A percentile compares a stretch with the other conserved stretches of the same genome.
phyloP scores from a whole-genome alignment of 441 rosid species.

The Bruguiera hainesii region DNA sequence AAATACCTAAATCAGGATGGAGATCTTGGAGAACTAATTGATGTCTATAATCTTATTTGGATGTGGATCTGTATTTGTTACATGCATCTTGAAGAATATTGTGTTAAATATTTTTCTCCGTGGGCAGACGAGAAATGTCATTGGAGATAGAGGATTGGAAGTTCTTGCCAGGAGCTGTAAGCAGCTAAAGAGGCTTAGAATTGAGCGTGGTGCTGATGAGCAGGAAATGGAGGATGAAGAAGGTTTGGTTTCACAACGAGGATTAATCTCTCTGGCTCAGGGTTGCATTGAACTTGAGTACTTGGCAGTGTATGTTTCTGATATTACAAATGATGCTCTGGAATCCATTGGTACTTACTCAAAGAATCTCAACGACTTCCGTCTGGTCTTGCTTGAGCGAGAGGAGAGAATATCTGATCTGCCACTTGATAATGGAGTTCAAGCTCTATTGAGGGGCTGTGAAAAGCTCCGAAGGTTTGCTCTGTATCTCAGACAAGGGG shows the following conservation, averaged over 20 bases:
- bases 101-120: constrained; percentile 12
- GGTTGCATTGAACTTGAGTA: constrained; percentile 82
- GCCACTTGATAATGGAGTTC: constrained; percentile 88
- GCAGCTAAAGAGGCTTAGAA: constrained; percentile 75
- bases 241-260: constrained; percentile 81
- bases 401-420: constrained; percentile 70
- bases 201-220: constrained; percentile 92
- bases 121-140: constrained; percentile 89
- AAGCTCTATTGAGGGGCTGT: constrained; percentile 75
- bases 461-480: constrained; percentile 75
- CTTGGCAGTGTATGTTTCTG: constrained; percentile 83
- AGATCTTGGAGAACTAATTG: no score
- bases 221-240: constrained; percentile 83
- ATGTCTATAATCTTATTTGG: not conserved
- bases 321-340: constrained; percentile 72
- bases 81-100: not conserved
- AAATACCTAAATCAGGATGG: no score
- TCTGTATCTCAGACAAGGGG: constrained; percentile 73
- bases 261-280: constrained; percentile 70
- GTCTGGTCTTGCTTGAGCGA: constrained; percentile 79
- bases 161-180: constrained; percentile 70
- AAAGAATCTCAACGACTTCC: constrained; percentile 75
- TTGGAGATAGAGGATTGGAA: constrained; percentile 93
- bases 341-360: constrained; percentile 58
- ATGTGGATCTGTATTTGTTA: not conserved